Conservation (phyloP, 2,329 filamentous ascomycete species). For the Aspergillus sp. region DNA sequence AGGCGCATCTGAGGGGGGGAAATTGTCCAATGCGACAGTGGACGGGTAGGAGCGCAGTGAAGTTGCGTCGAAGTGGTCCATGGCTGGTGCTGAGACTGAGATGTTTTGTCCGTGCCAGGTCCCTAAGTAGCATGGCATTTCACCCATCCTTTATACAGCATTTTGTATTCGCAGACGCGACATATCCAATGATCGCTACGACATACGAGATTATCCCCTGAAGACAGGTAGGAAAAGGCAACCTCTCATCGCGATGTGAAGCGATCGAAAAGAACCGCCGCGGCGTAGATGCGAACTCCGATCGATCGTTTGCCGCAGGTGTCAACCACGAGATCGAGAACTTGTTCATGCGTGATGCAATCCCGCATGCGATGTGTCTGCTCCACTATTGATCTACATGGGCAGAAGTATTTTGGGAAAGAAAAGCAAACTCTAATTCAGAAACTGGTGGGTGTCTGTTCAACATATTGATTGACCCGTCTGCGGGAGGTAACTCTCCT, state of each 20-base stretch:
- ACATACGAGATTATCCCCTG: background rate
- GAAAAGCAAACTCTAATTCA: background rate
- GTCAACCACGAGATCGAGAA: constrained; percentile 15
- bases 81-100: background rate
- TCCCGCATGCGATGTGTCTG: background rate
- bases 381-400: background rate
- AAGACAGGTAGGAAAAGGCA: constrained; percentile 10
- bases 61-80: constrained; percentile 10
- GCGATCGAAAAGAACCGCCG: constrained; percentile 7
- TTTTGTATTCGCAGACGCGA: background rate
- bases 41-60: constrained; percentile 16
- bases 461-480: background rate
- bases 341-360: constrained; percentile 11
- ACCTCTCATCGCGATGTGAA: background rate
- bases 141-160: background rate
- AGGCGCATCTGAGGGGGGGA: background rate
- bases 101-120: background rate
- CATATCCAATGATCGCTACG: constrained; percentile 9
- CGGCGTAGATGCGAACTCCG: background rate
- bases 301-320: constrained; percentile 14
- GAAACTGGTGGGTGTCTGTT: background rate
- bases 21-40: constrained; percentile 11
- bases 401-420: too few relatives aligned
- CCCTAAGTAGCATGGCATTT: background rate
- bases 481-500: background rate